A percentile compares a stretch with the other conserved stretches of the same genome.
These are phyloP conservation scores for Picocystis sp. DNA, from an alignment of 163 green algal species.

Conservation along the genomic window DNA sequence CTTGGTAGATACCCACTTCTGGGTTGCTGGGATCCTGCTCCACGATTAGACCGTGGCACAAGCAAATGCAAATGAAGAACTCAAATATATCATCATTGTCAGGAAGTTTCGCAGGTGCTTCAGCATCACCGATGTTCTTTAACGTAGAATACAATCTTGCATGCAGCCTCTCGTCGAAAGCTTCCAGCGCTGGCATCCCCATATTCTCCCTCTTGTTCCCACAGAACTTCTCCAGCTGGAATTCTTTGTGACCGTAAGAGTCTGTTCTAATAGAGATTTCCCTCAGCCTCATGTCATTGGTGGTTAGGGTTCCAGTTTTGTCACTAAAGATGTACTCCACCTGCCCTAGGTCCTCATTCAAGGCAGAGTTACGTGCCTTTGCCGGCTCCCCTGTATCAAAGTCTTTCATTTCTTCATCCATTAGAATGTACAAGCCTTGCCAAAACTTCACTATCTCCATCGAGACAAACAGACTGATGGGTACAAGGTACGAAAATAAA, in stretches of 20 bases:
- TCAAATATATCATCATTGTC: constrained; percentile 27
- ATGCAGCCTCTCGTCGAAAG: no score
- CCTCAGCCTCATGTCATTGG: constrained; percentile 69
- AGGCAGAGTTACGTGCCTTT: constrained; percentile 45
- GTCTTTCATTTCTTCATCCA: constrained; percentile 41
- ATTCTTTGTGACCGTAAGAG: constrained; percentile 19
- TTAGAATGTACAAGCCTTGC: constrained; percentile 54
- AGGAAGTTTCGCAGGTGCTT: not conserved
- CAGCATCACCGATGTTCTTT: no score
- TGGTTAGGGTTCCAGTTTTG: constrained; percentile 79
- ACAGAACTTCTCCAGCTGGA: constrained; percentile 4
- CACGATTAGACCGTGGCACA: constrained; percentile 67
- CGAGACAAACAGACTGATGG: constrained; percentile 71
- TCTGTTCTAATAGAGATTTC: constrained; percentile 30
- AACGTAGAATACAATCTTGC: no score
- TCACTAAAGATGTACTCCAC: constrained; percentile 69
- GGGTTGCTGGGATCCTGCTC: constrained; percentile 24
- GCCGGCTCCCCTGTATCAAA: constrained; percentile 32
- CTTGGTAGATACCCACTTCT: constrained; percentile 27
- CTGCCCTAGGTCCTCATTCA: constrained; percentile 74
- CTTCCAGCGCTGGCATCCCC: no score
- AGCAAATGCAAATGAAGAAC: constrained; percentile 52
- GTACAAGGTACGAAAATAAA: constrained; percentile 64
- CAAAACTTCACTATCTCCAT: constrained; percentile 77
- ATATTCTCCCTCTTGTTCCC: no score